Percentiles rank a stretch among this genome's conserved stretches.
These are phyloP conservation scores for Rhodotorula sp. DNA, from an alignment of 1,284 basidiomycete species.

Conservation along the genomic window DNA sequence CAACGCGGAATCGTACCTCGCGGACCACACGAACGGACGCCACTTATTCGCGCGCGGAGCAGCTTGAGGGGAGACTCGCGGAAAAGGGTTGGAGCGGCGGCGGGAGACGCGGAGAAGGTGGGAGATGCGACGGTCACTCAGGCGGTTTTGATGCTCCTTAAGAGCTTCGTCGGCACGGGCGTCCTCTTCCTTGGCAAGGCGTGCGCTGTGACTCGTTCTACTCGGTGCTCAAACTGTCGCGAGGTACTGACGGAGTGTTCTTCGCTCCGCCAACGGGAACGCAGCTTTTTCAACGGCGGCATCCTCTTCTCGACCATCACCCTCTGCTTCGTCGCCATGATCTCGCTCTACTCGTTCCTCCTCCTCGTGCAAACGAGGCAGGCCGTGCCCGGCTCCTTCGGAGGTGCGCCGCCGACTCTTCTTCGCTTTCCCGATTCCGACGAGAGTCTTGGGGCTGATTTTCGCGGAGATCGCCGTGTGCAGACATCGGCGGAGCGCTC, in stretches of 20 bases:
- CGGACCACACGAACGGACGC: conserved; percentile 39
- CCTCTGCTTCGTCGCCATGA: conserved; percentile 75
- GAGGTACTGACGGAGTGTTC: background rate
- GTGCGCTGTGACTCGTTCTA: conserved; percentile 52
- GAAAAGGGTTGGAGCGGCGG: background rate
- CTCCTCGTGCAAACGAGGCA: conserved; percentile 86
- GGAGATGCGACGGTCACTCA: conserved; percentile 85
- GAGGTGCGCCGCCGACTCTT: conserved; percentile 58
- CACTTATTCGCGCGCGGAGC: conserved; percentile 21
- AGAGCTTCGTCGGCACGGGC: conserved; percentile 95
- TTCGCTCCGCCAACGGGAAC: too few species aligned
- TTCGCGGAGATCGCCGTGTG: background rate
- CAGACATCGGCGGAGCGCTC: conserved; percentile 88
- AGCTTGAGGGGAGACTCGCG: conserved; percentile 14
- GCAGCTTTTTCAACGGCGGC: conserved; percentile 90
- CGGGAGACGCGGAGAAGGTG: conserved; percentile 45
- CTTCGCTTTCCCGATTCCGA: background rate
- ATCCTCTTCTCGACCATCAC: conserved; percentile 82
- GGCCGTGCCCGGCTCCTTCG: conserved; percentile 87
- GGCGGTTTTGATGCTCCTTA: conserved; percentile 86
- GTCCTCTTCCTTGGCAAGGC: conserved; percentile 94
- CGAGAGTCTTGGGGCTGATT: background rate
- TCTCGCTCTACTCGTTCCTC: conserved; percentile 92
- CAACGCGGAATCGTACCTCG: background rate
- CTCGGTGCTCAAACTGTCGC: too few species aligned